phyloP scores from a whole-genome alignment of 192 early-diverging fungal genomes.

The Rhizophagus sp. region DNA sequence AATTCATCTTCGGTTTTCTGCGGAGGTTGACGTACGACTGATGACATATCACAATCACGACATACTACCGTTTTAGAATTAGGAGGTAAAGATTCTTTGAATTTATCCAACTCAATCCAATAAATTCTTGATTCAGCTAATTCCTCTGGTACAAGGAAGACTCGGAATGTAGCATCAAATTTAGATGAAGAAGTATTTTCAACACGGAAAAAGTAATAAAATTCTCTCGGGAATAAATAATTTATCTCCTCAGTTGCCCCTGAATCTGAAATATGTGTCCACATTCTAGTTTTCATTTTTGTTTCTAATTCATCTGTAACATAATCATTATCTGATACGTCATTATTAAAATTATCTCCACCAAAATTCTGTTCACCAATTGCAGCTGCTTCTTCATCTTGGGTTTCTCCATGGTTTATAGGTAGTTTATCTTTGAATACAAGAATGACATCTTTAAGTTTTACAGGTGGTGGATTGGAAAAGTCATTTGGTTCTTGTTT shows the following conservation, averaged over 20 bases:
- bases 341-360: background rate
- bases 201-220: slow-evolving; percentile 16
- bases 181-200: background rate
- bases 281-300: background rate
- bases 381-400: background rate
- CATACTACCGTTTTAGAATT: background rate
- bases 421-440: background rate
- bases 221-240: slow-evolving; percentile 4
- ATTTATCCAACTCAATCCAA: slow-evolving; percentile 11
- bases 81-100: background rate
- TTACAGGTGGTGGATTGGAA: background rate
- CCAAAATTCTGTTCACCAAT: background rate
- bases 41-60: slow-evolving; percentile 13
- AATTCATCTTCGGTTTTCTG: background rate
- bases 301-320: background rate
- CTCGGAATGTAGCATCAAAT: background rate
- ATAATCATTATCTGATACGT: background rate
- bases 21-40: slow-evolving; percentile 7
- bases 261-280: background rate
- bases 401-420: background rate
- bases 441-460: background rate
- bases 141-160: background rate
- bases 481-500: background rate
- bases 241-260: background rate
- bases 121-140: background rate